Evolutionary conservation across 352 stramenopile species (phyloP), one percentile per base, ranked within the genome.

Genomic region (Phytophthora fragariae): DNA sequence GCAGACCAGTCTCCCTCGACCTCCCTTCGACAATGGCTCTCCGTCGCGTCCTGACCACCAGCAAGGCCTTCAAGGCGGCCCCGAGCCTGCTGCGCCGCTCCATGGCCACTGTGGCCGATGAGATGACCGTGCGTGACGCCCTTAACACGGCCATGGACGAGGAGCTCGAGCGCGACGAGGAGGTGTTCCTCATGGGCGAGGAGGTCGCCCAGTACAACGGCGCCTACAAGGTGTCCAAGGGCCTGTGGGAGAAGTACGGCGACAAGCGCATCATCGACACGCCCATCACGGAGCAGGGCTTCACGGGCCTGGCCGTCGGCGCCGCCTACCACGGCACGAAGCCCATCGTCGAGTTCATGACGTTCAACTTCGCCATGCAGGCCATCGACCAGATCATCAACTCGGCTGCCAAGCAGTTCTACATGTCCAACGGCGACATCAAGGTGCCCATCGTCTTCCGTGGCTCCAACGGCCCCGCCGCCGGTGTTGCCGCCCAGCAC

Each of bases 311-410:
- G 35, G 97, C 94, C 37, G 83, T 99, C 39, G 97, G 97, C 55
- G 92, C 97, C 44, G 92, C 98, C 53, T 99, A 99, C 89, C 97
- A 99, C 80, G 94, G 98, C 85, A 92, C 99, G 12, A 95, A 97
- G 81, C 98, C 98, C 44, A 94, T 99, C 55, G 92, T 99, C 24
- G 98, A 99, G 90, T 99, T 99, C 84, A 99, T 99, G 98, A 99
- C 98, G 29, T 99, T 99, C 80, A 99, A 99, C 86, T 99, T 99
- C 82, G 97, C 97, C 66, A 99, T 99, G 95, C 98, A 99, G 77
- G 98, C 98, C 33, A 99, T 99, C 74, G 98, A 99, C 90, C 98
- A 99, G 80, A 98, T 99, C 76, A 92, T 99, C 58, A 99, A 99
- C 83, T 99, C 93, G 65, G 98, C 98, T n/a, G 98, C 98, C 64